Evolutionary conservation across 768 basidiomycete species (phyloP).

Genomic region (Tulasnella sp.): DNA sequence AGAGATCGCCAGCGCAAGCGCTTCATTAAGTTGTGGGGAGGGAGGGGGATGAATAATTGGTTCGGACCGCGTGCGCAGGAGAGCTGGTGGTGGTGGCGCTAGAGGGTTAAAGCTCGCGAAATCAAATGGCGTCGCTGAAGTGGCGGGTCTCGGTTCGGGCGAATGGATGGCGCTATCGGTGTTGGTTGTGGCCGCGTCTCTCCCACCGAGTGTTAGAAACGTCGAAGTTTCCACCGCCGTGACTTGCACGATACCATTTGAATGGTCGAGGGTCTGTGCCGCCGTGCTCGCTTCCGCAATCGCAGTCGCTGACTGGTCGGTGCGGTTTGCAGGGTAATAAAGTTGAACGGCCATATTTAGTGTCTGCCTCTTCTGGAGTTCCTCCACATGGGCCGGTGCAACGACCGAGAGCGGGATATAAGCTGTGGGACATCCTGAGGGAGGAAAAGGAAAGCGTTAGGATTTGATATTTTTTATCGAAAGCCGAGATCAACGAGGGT

Average conservation of each 20-base stretch:
- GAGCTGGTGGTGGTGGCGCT: not conserved
- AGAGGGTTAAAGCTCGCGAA: not conserved
- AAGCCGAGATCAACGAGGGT: not conserved
- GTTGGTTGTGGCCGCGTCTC: not conserved
- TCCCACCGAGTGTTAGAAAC: not conserved
- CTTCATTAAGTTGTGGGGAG: constrained; percentile 15
- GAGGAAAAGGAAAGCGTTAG: not conserved
- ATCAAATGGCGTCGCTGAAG: not conserved
- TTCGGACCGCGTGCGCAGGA: not conserved
- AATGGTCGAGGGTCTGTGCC: not conserved
- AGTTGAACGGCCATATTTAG: constrained; percentile 26
- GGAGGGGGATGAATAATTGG: constrained; percentile 5
- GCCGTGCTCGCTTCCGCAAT: not conserved
- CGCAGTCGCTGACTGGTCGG: not conserved
- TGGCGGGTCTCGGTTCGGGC: not conserved
- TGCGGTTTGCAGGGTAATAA: not conserved
- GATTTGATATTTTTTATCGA: not conserved
- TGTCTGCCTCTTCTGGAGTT: constrained; percentile 48
- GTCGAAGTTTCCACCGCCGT: not conserved
- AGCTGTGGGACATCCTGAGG: constrained; percentile 45
- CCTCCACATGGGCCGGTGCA: constrained; percentile 48
- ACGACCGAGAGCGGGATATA: constrained; percentile 61
- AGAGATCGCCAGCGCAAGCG: constrained; percentile 11
- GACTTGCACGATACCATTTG: not conserved
- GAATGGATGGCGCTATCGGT: constrained; percentile 1